Evolutionary conservation across 257 asterid species (phyloP).

Genomic region (Cynanchum wilfordii): DNA sequence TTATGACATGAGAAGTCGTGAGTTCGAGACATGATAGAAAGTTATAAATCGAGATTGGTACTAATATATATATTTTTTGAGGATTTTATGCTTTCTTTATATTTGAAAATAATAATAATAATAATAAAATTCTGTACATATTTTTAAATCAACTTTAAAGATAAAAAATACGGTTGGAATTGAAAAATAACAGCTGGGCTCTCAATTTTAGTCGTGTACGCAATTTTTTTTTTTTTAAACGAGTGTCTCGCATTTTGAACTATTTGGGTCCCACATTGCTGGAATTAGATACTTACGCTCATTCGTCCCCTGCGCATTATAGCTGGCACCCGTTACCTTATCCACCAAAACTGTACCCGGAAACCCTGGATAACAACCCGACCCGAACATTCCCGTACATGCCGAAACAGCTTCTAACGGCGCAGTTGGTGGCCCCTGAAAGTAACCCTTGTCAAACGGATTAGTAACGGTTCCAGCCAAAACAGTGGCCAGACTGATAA

Average conservation of each 20-base stretch:
- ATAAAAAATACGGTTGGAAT: no score
- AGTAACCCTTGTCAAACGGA: constrained; percentile 47
- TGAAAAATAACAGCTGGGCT: not conserved
- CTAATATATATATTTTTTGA: no score
- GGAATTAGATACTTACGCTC: constrained; percentile 41
- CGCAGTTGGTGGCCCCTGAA: constrained; percentile 35
- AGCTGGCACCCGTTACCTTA: constrained; percentile 38
- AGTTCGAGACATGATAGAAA: no score
- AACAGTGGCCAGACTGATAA: constrained; percentile 39
- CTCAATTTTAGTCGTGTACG: not conserved
- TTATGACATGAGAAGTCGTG: no score
- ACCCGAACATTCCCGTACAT: constrained; percentile 43
- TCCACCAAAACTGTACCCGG: constrained; percentile 43
- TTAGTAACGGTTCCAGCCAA: constrained; percentile 46
- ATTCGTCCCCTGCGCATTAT: constrained; percentile 39
- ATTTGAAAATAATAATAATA: no score
- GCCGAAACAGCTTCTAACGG: constrained; percentile 52
- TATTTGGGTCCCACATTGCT: constrained; percentile 46
- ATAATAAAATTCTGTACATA: no score
- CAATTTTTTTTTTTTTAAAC: constrained; percentile 19
- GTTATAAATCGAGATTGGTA: no score
- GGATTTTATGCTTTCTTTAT: no score
- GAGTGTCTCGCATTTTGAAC: constrained; percentile 31
- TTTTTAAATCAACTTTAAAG: no score
- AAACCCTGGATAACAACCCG: constrained; percentile 44